Evolutionary conservation across 2,329 filamentous ascomycete species (phyloP).

Genomic region (Aspergillus sp.): DNA sequence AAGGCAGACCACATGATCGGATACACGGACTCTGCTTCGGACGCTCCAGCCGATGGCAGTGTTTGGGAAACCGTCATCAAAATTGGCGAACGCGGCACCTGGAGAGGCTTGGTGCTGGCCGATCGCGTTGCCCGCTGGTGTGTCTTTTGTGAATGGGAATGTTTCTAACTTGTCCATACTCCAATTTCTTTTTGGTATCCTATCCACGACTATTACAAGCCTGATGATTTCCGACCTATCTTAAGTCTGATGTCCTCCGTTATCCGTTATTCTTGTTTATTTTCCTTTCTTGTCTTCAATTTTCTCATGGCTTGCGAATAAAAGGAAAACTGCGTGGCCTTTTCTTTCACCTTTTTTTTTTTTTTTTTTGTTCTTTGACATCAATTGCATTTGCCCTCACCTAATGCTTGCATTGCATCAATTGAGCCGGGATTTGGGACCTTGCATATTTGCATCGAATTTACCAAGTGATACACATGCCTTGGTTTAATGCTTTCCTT

Average conservation of each 20-base stretch:
- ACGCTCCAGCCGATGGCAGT: constrained; percentile 46
- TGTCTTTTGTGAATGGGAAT: constrained; percentile 66
- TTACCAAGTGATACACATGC: too few relatives aligned
- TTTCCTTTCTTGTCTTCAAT: constrained; percentile 1
- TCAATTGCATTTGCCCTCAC: too few relatives aligned
- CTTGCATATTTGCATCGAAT: too few relatives aligned
- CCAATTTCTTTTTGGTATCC: neutral
- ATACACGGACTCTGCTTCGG: constrained; percentile 28
- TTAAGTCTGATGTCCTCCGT: neutral
- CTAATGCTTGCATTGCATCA: too few relatives aligned
- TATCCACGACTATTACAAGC: neutral
- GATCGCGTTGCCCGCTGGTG: constrained; percentile 64
- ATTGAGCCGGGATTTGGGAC: too few relatives aligned
- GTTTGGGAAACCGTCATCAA: constrained; percentile 65
- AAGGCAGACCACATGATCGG: constrained; percentile 44
- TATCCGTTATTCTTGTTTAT: constrained; percentile 1
- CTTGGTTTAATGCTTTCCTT: too few relatives aligned
- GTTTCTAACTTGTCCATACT: constrained; percentile 35
- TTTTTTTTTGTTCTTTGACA: constrained; percentile 1
- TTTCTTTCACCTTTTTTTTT: constrained; percentile 1
- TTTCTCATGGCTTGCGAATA: neutral
- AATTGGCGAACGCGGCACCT: constrained; percentile 59
- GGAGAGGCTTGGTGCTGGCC: constrained; percentile 60
- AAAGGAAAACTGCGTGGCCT: neutral
- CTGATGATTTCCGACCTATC: neutral